Base-by-base conservation (phyloP, 352 stramenopile species). In the Pythium biforme region DNA sequence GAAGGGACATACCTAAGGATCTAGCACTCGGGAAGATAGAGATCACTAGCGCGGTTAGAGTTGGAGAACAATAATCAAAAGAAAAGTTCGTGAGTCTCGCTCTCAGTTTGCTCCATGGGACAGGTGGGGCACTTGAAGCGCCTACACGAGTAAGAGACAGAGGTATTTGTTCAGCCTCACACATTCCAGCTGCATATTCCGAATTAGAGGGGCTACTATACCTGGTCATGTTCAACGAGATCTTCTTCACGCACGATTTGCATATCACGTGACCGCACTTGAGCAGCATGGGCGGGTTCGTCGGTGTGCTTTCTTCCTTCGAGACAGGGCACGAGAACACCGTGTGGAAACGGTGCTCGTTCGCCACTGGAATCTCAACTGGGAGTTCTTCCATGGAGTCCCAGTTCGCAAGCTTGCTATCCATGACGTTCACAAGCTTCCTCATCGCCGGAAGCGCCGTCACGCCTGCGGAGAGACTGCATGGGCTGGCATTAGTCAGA, bases 51-150 rank as follows among this genome's bases (percentile, higher is more conserved):
- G 20, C 23, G 45, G 3, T 46, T 7, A 4, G 2, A 49, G 7
- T 15, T 48, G 2, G 23, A 25, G 23, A 15, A 37, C 41, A 33
- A 6, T 25, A 9, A 45, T 77, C 62, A 92, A 56, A 91, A 90
- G 65, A 89, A 86, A 41, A 90, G 71, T 58, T 88, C 79, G 55
- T 79, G 77, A 17, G 81, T 92, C 66, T 92, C 81, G 62, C 69
- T 78, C 69, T 86, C 79, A 19, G 73, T 83, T 68, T 94, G 86
- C 62, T 96, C 88, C 34, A 90, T 73, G 12, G 88, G 88, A 59
- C 88, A 96, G 5, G 83, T 94, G 31, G 87, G 87, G 57, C 88
- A 96, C 73, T 96, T 96, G 72, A 96, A 96, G 66, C 81, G 72
- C 27, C 81, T 90, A 40, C 26, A 55, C 31, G 12, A 17, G 19